Percentiles rank a stretch among this genome's conserved stretches.
phyloP scores from a whole-genome alignment of 2,329 filamentous ascomycete genomes.

The Alternaria angustiovoidea region DNA sequence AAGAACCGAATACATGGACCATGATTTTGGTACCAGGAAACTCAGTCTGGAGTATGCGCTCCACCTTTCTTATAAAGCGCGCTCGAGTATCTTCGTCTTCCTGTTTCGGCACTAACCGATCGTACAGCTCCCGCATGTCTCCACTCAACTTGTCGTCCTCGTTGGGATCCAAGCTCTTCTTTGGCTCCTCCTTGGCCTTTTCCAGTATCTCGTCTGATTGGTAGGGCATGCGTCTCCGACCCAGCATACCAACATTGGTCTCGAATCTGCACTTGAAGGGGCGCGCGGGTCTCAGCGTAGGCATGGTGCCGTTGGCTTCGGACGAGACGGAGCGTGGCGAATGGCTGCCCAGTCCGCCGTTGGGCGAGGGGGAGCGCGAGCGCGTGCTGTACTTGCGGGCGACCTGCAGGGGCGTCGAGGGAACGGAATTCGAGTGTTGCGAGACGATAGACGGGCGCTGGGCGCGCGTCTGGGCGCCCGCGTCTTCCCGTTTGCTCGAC shows the following conservation, averaged over 20 bases:
- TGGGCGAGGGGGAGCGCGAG: slow-evolving; percentile 80
- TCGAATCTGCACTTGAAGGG: slow-evolving; percentile 82
- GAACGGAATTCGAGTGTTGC: slow-evolving; percentile 86
- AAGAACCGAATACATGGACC: slow-evolving; percentile 97
- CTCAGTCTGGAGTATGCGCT: slow-evolving; percentile 84
- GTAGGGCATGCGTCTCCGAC: slow-evolving; percentile 89
- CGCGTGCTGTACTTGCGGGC: slow-evolving; percentile 82
- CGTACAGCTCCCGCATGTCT: slow-evolving; percentile 87
- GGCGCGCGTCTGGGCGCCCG: slow-evolving; percentile 27
- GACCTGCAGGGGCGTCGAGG: slow-evolving; percentile 90
- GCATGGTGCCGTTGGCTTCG: slow-evolving; percentile 79
- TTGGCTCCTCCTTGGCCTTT: slow-evolving; percentile 71
- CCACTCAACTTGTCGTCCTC: slow-evolving; percentile 68
- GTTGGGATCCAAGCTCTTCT: slow-evolving; percentile 57
- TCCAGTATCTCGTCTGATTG: slow-evolving; percentile 84
- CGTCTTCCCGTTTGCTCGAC: slow-evolving; percentile 41
- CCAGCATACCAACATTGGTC: slow-evolving; percentile 76
- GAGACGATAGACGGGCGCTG: slow-evolving; percentile 62
- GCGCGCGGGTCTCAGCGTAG: slow-evolving; percentile 69
- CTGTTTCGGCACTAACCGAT: slow-evolving; percentile 80
- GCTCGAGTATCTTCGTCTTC: slow-evolving; percentile 79
- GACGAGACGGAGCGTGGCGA: slow-evolving; percentile 92
- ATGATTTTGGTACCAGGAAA: slow-evolving; percentile 92
- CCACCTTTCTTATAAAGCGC: slow-evolving; percentile 84
- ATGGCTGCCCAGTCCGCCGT: slow-evolving; percentile 73